Conservation (phyloP, 2,329 filamentous ascomycete species). For the Alternaria longipes region DNA sequence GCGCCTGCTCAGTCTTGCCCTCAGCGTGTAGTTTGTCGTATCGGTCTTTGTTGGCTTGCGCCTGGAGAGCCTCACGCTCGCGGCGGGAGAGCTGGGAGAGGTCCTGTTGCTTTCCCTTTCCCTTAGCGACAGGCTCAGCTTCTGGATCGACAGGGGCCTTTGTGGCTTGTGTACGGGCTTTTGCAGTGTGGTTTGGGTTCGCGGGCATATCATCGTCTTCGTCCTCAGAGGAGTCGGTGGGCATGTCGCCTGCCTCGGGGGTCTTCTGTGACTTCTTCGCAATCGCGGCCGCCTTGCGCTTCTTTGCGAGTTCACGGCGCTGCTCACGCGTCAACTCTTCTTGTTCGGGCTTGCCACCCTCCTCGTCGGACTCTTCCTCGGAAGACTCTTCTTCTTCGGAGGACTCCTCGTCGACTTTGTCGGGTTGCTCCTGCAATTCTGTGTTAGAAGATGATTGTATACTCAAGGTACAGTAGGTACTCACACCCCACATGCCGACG, state of each 20-base stretch:
- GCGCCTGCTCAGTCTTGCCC: constrained; percentile 96
- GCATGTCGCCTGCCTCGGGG: constrained; percentile 86
- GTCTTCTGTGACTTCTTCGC: constrained; percentile 74
- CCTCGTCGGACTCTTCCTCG: constrained; percentile 55
- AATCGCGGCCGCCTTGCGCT: constrained; percentile 88
- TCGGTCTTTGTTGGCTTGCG: constrained; percentile 85
- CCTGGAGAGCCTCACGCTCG: constrained; percentile 82
- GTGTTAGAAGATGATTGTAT: constrained; percentile 26
- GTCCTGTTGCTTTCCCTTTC: constrained; percentile 64
- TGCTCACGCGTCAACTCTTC: constrained; percentile 82
- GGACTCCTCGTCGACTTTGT: constrained; percentile 62
- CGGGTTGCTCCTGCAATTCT: constrained; percentile 45
- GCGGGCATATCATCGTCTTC: constrained; percentile 75
- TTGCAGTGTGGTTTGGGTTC: constrained; percentile 85
- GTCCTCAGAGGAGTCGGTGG: constrained; percentile 72
- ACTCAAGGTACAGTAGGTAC: constrained; percentile 36
- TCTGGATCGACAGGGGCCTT: constrained; percentile 54
- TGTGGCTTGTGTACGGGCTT: constrained; percentile 73
- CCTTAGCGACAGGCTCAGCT: constrained; percentile 65
- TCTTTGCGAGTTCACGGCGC: constrained; percentile 86
- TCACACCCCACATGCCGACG: constrained; percentile 84
- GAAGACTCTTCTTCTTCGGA: constrained; percentile 53
- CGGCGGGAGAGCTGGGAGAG: constrained; percentile 69
- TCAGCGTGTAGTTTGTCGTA: constrained; percentile 92
- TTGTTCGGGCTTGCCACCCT: constrained; percentile 55